Base-by-base conservation (phyloP, 352 stramenopile species). In the Globisporangium carolinianum region DNA sequence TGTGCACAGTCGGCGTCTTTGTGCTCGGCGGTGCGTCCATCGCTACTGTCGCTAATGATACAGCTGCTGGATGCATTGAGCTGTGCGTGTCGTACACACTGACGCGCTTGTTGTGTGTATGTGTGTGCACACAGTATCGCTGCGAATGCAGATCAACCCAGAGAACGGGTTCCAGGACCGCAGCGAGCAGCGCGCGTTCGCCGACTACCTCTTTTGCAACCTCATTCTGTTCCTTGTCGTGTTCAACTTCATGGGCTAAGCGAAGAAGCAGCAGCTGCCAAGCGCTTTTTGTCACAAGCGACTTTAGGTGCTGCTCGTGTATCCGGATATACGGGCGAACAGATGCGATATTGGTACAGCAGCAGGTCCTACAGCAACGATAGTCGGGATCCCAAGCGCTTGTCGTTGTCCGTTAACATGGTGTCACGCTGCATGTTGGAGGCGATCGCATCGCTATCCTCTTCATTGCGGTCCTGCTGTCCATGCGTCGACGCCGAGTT, bases 191-290 rank as follows among this genome's bases (percentile, higher is more conserved):
- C 85, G 85, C 60, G 86, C 86, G 35, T 97, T 96, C 66, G 86
- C 85, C 17, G 88, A 97, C 70, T 97, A 96, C 66, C 74, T 96
- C 49, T 93, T 95, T 61, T 97, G 88, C 85, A 95, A 94, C 79
- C 81, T 96, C 66, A 87, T 97, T 41, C 80, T 97, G 54, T 97
- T 97, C 77, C 79, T 97, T 47, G 88, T 94, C 50, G 88, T 96
- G 48, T 94, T 95, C 71, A 97, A 97, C 75, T 97, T 97, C 72
- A 96, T 97, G 80, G 88, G 88, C 58, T 97, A 88, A 90, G 60
- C 32, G 15, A 32, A 32, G 24, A 32, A 32, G 24, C 24, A 32
- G 24, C 24, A 32, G 24, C 24, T 1, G 24, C 24, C 24, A 32
- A 32, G 24, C 24, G 24, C 24, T 32, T 32, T 32, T 32, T 32